Percentiles rank a stretch among this genome's conserved stretches.
Conservation (phyloP, 2,329 filamentous ascomycete species). For the Talaromyces atroroseus region DNA sequence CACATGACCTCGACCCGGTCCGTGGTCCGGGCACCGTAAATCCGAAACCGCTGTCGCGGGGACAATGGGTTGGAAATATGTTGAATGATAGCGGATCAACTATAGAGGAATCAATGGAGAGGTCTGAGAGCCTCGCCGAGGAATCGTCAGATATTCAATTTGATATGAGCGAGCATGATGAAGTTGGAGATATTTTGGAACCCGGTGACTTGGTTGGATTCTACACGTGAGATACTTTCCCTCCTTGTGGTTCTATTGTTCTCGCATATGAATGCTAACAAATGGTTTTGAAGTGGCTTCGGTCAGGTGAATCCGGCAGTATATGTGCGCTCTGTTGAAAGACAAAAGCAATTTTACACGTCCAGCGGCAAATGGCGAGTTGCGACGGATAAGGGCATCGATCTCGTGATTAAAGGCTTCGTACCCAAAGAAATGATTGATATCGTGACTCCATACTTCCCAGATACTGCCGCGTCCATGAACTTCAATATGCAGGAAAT, state of each 20-base stretch:
- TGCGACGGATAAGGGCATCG: slow-evolving; percentile 32
- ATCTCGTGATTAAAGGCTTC: slow-evolving; percentile 48
- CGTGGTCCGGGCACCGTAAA: slow-evolving; percentile 19
- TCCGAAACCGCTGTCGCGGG: background rate
- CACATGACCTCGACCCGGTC: slow-evolving; percentile 27
- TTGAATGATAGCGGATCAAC: slow-evolving; percentile 28
- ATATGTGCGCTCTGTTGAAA: slow-evolving; percentile 37
- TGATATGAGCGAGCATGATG: slow-evolving; percentile 26
- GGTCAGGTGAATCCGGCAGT: slow-evolving; percentile 31
- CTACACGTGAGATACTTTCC: slow-evolving; percentile 22
- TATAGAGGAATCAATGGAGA: slow-evolving; percentile 23
- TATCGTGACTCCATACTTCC: slow-evolving; percentile 48
- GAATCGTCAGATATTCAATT: slow-evolving; percentile 24
- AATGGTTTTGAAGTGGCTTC: slow-evolving; percentile 16
- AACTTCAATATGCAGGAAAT: slow-evolving; percentile 28
- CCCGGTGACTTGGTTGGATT: slow-evolving; percentile 39
- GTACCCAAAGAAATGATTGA: slow-evolving; percentile 41
- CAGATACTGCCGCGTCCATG: slow-evolving; percentile 27
- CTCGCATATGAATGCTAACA: slow-evolving; percentile 1
- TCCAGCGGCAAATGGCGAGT: slow-evolving; percentile 40
- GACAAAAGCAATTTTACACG: slow-evolving; percentile 41
- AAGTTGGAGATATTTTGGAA: slow-evolving; percentile 25
- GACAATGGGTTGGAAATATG: slow-evolving; percentile 27
- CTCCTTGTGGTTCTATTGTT: background rate
- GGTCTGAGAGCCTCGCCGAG: slow-evolving; percentile 19